A percentile compares a stretch with the other conserved stretches of the same genome.
phyloP scores from a whole-genome alignment of 2,329 filamentous ascomycete species.

The Hortaea sp. region DNA sequence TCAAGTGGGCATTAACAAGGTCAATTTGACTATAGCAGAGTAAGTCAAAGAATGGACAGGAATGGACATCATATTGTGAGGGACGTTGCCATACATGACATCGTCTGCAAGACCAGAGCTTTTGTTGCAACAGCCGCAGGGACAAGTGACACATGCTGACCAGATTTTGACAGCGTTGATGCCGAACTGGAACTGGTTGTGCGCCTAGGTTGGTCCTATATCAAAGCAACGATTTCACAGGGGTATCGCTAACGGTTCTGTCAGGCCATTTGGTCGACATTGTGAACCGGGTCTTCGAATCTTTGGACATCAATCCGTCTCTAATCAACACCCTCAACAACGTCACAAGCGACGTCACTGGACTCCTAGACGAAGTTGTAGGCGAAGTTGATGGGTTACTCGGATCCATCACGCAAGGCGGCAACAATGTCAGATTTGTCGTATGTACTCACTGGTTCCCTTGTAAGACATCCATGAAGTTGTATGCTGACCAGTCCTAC shows the following conservation, averaged over 20 bases:
- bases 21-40: slow-evolving; percentile 46
- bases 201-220: slow-evolving; percentile 36
- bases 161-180: slow-evolving; percentile 35
- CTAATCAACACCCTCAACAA: slow-evolving; percentile 49
- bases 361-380: slow-evolving; percentile 10
- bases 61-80: slow-evolving; percentile 31
- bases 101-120: too few relatives aligned
- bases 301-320: slow-evolving; percentile 49
- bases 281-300: slow-evolving; percentile 48
- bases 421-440: slow-evolving; percentile 34
- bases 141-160: too few relatives aligned
- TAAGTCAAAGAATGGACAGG: too few relatives aligned
- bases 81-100: too few relatives aligned
- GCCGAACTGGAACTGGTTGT: slow-evolving; percentile 49
- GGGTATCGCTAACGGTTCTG: not conserved
- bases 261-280: slow-evolving; percentile 43
- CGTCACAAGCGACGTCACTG: slow-evolving; percentile 27
- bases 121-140: too few relatives aligned
- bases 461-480: too few relatives aligned
- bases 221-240: not conserved
- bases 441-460: not conserved
- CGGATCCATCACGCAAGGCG: slow-evolving; percentile 47
- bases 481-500: too few relatives aligned
- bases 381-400: slow-evolving; percentile 45
- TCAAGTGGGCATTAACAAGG: slow-evolving; percentile 37